Base-by-base conservation (phyloP, 306 rosid genomes). In the Mucuna pruriens region DNA sequence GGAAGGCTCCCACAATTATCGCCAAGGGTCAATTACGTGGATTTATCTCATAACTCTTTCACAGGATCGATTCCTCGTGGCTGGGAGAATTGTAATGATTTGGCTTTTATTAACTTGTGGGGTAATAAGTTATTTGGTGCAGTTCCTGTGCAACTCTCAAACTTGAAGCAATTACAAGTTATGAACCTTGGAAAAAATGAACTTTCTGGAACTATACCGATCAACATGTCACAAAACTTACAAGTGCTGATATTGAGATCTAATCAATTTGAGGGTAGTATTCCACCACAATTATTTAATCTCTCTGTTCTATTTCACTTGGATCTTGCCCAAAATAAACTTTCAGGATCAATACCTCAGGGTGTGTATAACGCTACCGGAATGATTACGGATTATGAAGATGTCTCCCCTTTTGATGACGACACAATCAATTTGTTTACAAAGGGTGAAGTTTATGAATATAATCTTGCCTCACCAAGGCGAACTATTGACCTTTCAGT, bases 381-480 rank as follows among this genome's bases (percentile, higher is more conserved):
- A 3, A 11, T 58, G 38, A 12, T 25, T 58, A 12, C 7, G 33
- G 57, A 16, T 15, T 58, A 5, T 5, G 2, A 7, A 1, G 4
- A 11, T 23, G 0, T 3, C 4, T 1, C 1, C 40, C 2, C 4
- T 38, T 1, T 4, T 38, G 40, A 0, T 20, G 8, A 9, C 2
- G 12, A 12, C 45, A 7, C 8, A 39, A 4, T 67, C 19, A 3
- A 39, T 17, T 40, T 20, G 73, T 20, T 10, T 11, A 67, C 9
- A 0, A 67, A 67, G 40, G 54, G 73, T 13, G 9, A 67, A 9
- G 19, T 9, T 0, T 67, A 39, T 39, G 54, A 40, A 9, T 39
- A 19, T 0, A 2, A 0, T 2, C 3, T 1, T 52, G 1, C 4
- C 4, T 0, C 4, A 0, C 1, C 0, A 2, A 0, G 0, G 9